A percentile compares a stretch with the other conserved stretches of the same genome.
These are phyloP conservation scores for Aureobasidium sp. DNA, from an alignment of 2,329 filamentous ascomycete genomes.

Conservation along the genomic window DNA sequence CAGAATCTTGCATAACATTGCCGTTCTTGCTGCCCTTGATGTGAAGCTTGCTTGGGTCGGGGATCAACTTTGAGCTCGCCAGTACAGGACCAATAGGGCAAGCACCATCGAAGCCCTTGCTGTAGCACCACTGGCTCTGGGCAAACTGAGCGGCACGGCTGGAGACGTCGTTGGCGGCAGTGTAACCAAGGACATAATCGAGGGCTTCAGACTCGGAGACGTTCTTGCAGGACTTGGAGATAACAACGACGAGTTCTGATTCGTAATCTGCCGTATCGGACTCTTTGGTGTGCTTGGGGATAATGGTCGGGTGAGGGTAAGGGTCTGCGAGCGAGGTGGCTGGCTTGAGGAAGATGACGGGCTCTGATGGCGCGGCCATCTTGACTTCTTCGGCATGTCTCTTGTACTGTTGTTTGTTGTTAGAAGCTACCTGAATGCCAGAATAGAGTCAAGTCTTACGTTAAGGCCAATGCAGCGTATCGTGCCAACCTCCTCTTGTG, in stretches of 20 bases:
- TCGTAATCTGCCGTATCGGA: constrained; percentile 52
- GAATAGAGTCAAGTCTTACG: constrained; percentile 22
- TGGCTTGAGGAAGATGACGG: constrained; percentile 50
- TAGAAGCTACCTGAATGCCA: not conserved
- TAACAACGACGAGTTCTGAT: constrained; percentile 49
- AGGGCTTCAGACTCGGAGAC: constrained; percentile 48
- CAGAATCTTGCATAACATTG: constrained; percentile 42
- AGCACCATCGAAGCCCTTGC: constrained; percentile 50
- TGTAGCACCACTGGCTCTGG: constrained; percentile 49
- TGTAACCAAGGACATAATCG: constrained; percentile 56
- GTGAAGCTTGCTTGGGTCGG: constrained; percentile 41
- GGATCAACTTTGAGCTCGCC: constrained; percentile 11
- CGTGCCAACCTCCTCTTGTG: constrained; percentile 42
- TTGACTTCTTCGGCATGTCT: constrained; percentile 44
- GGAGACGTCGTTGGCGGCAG: constrained; percentile 54
- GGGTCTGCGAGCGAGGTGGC: constrained; percentile 46
- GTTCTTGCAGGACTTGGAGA: constrained; percentile 45
- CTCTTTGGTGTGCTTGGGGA: constrained; percentile 45
- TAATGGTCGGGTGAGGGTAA: constrained; percentile 40
- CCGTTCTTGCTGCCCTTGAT: constrained; percentile 34
- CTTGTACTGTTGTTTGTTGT: constrained; percentile 30
- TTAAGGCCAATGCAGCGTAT: constrained; percentile 54
- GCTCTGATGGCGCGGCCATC: constrained; percentile 44
- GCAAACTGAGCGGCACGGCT: constrained; percentile 48
- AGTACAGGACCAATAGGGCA: constrained; percentile 40